Evolutionary conservation across 78 protist species (phyloP), one percentile per base, ranked within the genome.

Genomic region (Dictyostelium intermedium): DNA sequence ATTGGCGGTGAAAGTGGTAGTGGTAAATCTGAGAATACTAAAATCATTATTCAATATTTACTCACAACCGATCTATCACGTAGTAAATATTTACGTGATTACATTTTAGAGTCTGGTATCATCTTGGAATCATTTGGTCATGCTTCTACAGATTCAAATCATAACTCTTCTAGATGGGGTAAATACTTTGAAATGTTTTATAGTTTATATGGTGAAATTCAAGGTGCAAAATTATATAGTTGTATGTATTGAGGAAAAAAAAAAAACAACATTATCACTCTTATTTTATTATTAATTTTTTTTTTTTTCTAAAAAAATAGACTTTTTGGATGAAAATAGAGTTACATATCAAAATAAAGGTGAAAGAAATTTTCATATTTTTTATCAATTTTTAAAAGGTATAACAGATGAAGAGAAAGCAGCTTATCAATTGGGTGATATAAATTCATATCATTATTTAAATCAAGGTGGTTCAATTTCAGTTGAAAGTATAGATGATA

Each of bases 1-100:
- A 23, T 86, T 34, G 80, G 96, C 32, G 99, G 99, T 30, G 99
- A 98, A 86, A 95, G 97, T n/a, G 99, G 99, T n/a, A 98, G 98
- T 66, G 99, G 98, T 18, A 98, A 98, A 84, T 97, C 99, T n/a
- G 99, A 98, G 85, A 83, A 91, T 23, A 96, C 97, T 5, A 98
- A 98, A 86, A 35, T 96, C 73, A 23, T 91, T 23, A 43, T 98
- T 94, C 96, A 91, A 30, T 97, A 97, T 66, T 80, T 96, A 16
- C 94, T 91, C 13, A 95, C 97, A 32, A 63, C 80, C 63, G 82
- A 50, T 70, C 47, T 77, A 41, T 35, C 82, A 23, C 63, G 82
- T 86, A 18, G 93, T 81, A 83, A 32, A 35, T 72, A 83, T 37
- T 43, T 86, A 25, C 50, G 79, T 39, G 82, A 86, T 39, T 45